Percentiles rank a stretch among this genome's conserved stretches.
Evolutionary conservation across 2,329 filamentous ascomycete species (phyloP).

Genomic region (Trichoderma oligosporum): DNA sequence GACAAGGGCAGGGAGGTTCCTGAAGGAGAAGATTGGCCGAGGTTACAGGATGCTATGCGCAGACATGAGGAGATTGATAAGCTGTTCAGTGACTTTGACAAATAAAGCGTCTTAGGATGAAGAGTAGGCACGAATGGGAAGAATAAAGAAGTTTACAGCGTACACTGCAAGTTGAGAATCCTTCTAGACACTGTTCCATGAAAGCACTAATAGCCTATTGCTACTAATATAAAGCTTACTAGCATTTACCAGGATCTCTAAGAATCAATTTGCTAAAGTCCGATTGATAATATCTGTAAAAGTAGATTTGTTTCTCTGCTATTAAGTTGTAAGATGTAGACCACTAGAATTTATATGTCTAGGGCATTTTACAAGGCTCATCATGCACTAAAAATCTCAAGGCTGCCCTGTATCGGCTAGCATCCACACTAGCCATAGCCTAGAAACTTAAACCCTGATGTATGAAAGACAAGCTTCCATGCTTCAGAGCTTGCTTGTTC

Average conservation of each 20-base stretch:
- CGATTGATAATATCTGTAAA: too few relatives aligned
- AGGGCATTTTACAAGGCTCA: not conserved
- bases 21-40: constrained; percentile 1
- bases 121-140: not conserved
- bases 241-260: too few relatives aligned
- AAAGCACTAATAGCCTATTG: too few relatives aligned
- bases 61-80: constrained; percentile 3
- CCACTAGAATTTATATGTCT: too few relatives aligned
- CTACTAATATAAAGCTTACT: too few relatives aligned
- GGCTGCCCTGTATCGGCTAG: not conserved
- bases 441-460: constrained; percentile 8
- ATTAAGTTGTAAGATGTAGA: too few relatives aligned
- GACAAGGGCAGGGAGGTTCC: not conserved
- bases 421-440: not conserved
- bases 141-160: too few relatives aligned
- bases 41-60: not conserved
- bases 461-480: not conserved
- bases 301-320: too few relatives aligned
- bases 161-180: too few relatives aligned
- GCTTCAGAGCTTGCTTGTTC: not conserved
- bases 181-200: too few relatives aligned
- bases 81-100: not conserved
- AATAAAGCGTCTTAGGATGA: not conserved
- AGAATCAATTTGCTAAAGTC: too few relatives aligned
- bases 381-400: not conserved